phyloP scores from a whole-genome alignment of 148 eudicot genomes.

The Nepenthes mirabilis region DNA sequence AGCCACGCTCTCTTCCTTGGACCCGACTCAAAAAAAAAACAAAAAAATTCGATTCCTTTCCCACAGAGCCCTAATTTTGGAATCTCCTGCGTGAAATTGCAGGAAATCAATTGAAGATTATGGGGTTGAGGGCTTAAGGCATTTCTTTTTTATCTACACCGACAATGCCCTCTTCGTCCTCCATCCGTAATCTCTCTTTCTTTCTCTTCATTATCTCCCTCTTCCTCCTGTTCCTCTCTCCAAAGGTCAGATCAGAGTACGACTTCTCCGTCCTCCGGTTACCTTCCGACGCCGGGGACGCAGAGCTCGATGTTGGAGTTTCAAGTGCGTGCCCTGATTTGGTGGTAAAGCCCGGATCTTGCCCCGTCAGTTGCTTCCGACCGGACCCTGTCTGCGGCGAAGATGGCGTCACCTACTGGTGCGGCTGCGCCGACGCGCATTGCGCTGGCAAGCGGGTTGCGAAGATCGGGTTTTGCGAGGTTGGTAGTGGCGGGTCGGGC shows the following conservation, averaged over 20 bases:
- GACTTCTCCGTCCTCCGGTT: slow-evolving; percentile 19
- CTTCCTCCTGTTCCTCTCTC: slow-evolving; percentile 15
- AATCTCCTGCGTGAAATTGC: too few relatives aligned
- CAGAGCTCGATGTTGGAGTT: background rate
- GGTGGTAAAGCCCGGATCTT: slow-evolving; percentile 10
- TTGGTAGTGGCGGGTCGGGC: slow-evolving; percentile 56
- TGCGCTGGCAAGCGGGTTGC: slow-evolving; percentile 60
- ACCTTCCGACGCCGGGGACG: slow-evolving; percentile 20
- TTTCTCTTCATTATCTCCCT: slow-evolving; percentile 10
- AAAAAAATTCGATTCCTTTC: too few relatives aligned
- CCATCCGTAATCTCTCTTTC: background rate
- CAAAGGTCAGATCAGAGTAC: slow-evolving; percentile 14
- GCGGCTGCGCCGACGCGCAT: slow-evolving; percentile 81
- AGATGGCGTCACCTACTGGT: slow-evolving; percentile 92
- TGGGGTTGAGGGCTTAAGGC: too few relatives aligned
- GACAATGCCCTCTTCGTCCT: too few relatives aligned
- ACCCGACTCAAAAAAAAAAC: too few relatives aligned
- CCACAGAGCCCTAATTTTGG: too few relatives aligned
- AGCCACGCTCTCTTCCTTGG: too few relatives aligned
- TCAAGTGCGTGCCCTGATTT: slow-evolving; percentile 12
- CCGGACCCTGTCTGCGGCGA: slow-evolving; percentile 92
- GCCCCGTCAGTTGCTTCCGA: slow-evolving; percentile 81
- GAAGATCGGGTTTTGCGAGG: slow-evolving; percentile 67
- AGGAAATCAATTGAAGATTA: too few relatives aligned
- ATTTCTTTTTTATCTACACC: too few relatives aligned